Evolutionary conservation across 768 basidiomycete genomes (phyloP).

Genomic region (Termitomyces sp.): DNA sequence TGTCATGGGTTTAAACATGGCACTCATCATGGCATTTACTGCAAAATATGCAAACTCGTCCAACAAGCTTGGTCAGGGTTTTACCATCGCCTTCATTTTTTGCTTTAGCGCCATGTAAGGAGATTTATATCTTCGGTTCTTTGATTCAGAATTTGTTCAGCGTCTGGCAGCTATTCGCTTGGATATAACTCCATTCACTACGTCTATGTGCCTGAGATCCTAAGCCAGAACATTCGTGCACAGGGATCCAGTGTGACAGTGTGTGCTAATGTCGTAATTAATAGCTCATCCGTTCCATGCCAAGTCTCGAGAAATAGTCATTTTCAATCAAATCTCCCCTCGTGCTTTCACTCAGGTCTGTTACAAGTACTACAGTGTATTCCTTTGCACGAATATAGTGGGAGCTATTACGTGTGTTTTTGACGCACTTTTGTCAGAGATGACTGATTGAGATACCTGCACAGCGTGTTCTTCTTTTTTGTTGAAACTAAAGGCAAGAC

Average conservation of each 20-base stretch:
- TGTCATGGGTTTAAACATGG: slow-evolving; percentile 8
- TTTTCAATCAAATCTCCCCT: background rate
- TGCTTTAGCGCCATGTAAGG: background rate
- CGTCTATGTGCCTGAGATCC: background rate
- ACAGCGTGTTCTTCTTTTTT: background rate
- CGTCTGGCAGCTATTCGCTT: background rate
- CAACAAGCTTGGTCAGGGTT: slow-evolving; percentile 6
- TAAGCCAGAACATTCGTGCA: background rate
- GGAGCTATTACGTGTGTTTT: background rate
- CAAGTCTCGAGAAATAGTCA: background rate
- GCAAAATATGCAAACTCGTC: background rate
- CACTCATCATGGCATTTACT: slow-evolving; percentile 7
- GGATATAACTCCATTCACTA: background rate
- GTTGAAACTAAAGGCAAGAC: background rate
- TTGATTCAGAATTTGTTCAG: background rate
- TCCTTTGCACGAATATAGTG: background rate
- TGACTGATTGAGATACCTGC: background rate
- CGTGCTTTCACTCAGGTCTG: too few species aligned
- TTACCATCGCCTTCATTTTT: slow-evolving; percentile 5
- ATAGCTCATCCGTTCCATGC: background rate
- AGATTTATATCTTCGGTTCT: background rate
- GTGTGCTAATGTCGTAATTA: background rate
- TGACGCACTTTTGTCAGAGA: background rate
- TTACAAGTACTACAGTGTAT: background rate
- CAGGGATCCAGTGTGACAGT: background rate